Base-by-base conservation (phyloP, 139 green algal genomes). In the Chlamydomonas sp. region DNA sequence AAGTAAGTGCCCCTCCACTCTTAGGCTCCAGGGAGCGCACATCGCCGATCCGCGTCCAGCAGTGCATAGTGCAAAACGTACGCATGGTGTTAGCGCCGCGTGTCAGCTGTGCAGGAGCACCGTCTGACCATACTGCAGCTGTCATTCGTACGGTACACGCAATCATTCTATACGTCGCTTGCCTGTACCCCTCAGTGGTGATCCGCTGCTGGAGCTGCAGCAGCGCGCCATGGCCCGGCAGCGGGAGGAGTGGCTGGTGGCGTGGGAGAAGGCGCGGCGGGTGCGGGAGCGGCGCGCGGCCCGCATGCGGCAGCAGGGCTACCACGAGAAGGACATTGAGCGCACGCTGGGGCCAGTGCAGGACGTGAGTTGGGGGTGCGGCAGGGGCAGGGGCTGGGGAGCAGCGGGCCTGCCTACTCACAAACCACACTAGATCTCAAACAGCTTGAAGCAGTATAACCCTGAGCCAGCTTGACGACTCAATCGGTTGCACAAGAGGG, bases 211-310 rank as follows among this genome's bases (percentile, higher is more conserved):
- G 71, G 9, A 73, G 60, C 77, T 86, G 82, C 82, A 86, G 82
- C 4, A 73, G 61, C 71, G 71, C 10, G 82, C 82, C 71, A 86
- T 86, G 82, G 82, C 79, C 59, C n/a, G 60, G 82, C 71, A 86
- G 59, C 82, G 82, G 3, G 60, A 86, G 71, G 14, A 79, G 20
- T 86, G 71, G 82, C 62, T 86, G 82, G 31, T 86, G 71, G 82
- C 14, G n/a, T 86, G 82, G 82, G 82, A 86, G 72, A 64, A 77
- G 71, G 8, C 16, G 67, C 82, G 82, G 71, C 20, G 69, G 59
- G 18, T 18, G 61, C 71, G 82, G 49, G 82, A 86, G 12, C 82
- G 82, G 59, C 60, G 63, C 59, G 60, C 61, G 49, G 69, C 17
- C 15, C 74, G 61, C 60, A 62, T 86, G 82, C 82, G 82, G 61